Evolutionary conservation across 352 stramenopile genomes (phyloP).

Genomic region (Pythium plurisporium): DNA sequence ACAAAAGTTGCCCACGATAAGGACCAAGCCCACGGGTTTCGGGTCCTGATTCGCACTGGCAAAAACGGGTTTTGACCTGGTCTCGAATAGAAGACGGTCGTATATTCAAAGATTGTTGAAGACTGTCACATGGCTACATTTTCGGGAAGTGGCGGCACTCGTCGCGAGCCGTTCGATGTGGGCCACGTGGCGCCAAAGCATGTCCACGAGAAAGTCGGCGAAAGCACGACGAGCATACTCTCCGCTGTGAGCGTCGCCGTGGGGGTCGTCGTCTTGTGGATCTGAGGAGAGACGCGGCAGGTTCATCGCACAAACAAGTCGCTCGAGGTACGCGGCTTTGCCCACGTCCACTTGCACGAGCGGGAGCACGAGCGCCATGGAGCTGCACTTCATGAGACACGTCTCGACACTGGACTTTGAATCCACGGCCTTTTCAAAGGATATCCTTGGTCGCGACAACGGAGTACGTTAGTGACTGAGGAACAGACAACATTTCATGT

Average conservation of each 20-base stretch:
- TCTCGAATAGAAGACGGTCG: background rate
- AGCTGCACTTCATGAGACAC: slow-evolving; percentile 19
- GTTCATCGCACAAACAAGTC: slow-evolving; percentile 5
- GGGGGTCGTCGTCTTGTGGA: background rate
- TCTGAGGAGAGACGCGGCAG: background rate
- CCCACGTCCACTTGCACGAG: background rate
- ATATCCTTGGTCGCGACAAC: slow-evolving; percentile 4
- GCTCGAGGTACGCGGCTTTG: background rate
- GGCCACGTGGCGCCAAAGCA: slow-evolving; percentile 6
- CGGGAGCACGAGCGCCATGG: slow-evolving; percentile 9
- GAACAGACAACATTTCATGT: background rate
- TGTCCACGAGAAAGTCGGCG: slow-evolving; percentile 19
- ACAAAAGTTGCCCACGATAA: background rate
- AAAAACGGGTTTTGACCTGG: background rate
- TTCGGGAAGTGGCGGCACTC: background rate
- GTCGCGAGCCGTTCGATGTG: slow-evolving; percentile 6
- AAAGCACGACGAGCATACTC: slow-evolving; percentile 9
- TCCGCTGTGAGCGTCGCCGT: background rate
- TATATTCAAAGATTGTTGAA: background rate
- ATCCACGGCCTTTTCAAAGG: slow-evolving; percentile 7
- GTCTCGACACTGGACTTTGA: background rate
- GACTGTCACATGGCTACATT: slow-evolving; percentile 3
- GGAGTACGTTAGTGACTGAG: background rate
- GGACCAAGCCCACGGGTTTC: background rate
- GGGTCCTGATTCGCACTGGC: too few species aligned